A percentile compares a stretch with the other conserved stretches of the same genome.
phyloP scores from a whole-genome alignment of 805 yeast genomes.

The Lachancea waltii region DNA sequence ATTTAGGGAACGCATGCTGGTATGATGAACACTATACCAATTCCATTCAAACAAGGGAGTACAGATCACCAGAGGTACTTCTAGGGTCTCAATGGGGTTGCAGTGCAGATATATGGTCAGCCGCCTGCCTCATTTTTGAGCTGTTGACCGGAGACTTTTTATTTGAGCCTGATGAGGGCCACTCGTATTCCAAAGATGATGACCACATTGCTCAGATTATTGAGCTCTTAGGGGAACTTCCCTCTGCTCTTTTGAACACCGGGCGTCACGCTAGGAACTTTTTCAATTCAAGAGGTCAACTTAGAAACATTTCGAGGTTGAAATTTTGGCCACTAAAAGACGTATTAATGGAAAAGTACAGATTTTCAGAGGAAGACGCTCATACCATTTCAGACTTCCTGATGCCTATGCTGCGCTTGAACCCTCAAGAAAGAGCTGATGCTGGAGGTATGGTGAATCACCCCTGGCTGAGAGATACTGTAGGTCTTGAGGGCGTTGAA shows the following conservation, averaged over 20 bases:
- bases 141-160: slow-evolving; percentile 88
- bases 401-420: slow-evolving; percentile 72
- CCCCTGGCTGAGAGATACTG: slow-evolving; percentile 71
- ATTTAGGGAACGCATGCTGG: slow-evolving; percentile 89
- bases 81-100: slow-evolving; percentile 90
- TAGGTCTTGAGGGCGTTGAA: slow-evolving; percentile 62
- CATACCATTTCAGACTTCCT: slow-evolving; percentile 68
- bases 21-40: slow-evolving; percentile 73
- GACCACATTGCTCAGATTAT: slow-evolving; percentile 95
- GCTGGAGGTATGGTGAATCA: slow-evolving; percentile 94
- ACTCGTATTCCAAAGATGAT: slow-evolving; percentile 77
- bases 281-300: slow-evolving; percentile 61
- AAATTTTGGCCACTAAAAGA: slow-evolving; percentile 85
- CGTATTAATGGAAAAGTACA: slow-evolving; percentile 82
- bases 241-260: slow-evolving; percentile 49
- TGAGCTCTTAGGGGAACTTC: slow-evolving; percentile 69
- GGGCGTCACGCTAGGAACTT: slow-evolving; percentile 57
- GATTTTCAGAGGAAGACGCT: slow-evolving; percentile 61
- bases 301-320: slow-evolving; percentile 71
- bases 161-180: slow-evolving; percentile 79
- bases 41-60: slow-evolving; percentile 88
- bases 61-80: slow-evolving; percentile 84
- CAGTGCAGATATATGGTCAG: slow-evolving; percentile 92
- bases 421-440: slow-evolving; percentile 81
- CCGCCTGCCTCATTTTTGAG: slow-evolving; percentile 87